These are phyloP conservation scores for Macroventuria anomochaeta DNA, from an alignment of 2,329 filamentous ascomycete genomes.

Conservation along the genomic window DNA sequence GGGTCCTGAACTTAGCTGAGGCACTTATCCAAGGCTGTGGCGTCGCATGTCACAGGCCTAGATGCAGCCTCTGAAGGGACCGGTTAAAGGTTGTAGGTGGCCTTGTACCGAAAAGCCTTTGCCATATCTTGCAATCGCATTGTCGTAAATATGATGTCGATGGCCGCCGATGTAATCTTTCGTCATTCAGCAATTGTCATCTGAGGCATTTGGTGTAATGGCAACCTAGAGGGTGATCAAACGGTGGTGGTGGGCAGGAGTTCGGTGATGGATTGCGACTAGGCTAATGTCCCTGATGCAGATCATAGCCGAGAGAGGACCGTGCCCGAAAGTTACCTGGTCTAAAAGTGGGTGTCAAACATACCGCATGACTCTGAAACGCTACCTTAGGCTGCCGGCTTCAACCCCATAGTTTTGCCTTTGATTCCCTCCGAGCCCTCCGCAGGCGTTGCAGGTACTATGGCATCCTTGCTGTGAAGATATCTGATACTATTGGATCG, in stretches of 20 bases:
- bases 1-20: conserved; percentile 17
- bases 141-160: neutral
- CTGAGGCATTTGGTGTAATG: conserved; percentile 9
- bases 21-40: conserved; percentile 16
- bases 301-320: conserved; percentile 28
- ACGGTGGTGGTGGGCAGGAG: conserved; percentile 15
- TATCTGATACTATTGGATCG: neutral
- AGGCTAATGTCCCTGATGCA: conserved; percentile 22
- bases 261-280: conserved; percentile 15
- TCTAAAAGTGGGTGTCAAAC: conserved; percentile 20
- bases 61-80: conserved; percentile 20
- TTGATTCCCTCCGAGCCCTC: neutral
- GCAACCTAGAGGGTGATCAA: conserved; percentile 10
- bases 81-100: conserved; percentile 7
- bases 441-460: neutral
- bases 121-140: neutral
- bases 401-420: conserved; percentile 10
- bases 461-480: neutral
- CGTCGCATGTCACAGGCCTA: conserved; percentile 27
- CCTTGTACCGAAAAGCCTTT: neutral
- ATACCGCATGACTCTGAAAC: conserved; percentile 30
- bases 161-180: neutral
- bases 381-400: conserved; percentile 16
- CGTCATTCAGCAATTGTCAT: neutral
- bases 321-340: conserved; percentile 22